Percentiles rank a stretch among this genome's conserved stretches.
These are phyloP conservation scores for Ganoderma sinense DNA, from an alignment of 1,284 basidiomycete genomes.

Conservation along the genomic window DNA sequence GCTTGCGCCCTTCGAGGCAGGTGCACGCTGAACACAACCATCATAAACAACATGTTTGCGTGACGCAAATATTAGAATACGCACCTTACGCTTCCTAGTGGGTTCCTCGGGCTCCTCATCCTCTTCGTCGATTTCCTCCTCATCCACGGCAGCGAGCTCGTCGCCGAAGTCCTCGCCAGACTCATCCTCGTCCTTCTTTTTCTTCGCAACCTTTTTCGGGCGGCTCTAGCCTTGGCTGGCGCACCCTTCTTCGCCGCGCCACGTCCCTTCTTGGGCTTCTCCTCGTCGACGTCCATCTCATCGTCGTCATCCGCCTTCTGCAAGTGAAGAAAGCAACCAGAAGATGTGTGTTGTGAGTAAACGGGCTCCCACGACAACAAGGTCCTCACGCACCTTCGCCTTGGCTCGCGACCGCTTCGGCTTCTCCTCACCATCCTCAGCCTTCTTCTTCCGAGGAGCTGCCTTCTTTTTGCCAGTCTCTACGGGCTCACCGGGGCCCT, in stretches of 20 bases:
- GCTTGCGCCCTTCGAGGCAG: slow-evolving; percentile 34
- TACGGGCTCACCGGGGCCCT: slow-evolving; percentile 39
- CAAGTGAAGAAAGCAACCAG: not conserved
- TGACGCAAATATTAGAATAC: not conserved
- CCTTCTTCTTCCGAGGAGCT: slow-evolving; percentile 44
- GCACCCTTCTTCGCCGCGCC: slow-evolving; percentile 38
- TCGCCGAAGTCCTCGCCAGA: slow-evolving; percentile 46
- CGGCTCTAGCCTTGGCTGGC: slow-evolving; percentile 40
- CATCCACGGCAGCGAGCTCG: slow-evolving; percentile 43
- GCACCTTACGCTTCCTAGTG: slow-evolving; percentile 47
- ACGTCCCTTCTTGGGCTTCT: slow-evolving; percentile 46
- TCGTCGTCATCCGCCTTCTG: slow-evolving; percentile 36
- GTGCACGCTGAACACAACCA: slow-evolving; percentile 32
- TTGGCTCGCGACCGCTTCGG: slow-evolving; percentile 45
- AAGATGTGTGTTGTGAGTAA: not conserved
- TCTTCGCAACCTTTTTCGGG: slow-evolving; percentile 46
- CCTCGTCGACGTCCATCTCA: slow-evolving; percentile 45
- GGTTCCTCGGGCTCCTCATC: slow-evolving; percentile 37
- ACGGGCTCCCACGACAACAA: not conserved
- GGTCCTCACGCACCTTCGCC: slow-evolving; percentile 41
- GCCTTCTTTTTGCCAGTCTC: slow-evolving; percentile 41
- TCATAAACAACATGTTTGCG: not conserved
- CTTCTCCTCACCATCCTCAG: slow-evolving; percentile 45
- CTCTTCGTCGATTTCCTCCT: slow-evolving; percentile 42
- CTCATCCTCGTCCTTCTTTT: slow-evolving; percentile 41